Evolutionary conservation across 225 moss, liverwort and hornwort species (phyloP), one percentile per base, ranked within the genome.

Genomic region (Polytrichum commune): DNA sequence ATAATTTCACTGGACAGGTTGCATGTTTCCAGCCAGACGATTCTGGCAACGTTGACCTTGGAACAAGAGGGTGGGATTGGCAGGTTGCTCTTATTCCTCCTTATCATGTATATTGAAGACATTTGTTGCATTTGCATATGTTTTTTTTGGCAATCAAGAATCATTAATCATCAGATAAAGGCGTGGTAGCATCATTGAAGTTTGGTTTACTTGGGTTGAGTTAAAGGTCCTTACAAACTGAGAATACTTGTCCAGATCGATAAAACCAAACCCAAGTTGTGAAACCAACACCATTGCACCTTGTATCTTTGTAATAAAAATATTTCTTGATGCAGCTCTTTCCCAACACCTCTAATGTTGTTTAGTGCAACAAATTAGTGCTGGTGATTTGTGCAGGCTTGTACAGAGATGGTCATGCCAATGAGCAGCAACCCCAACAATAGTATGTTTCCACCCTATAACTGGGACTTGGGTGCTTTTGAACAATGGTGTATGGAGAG

Each of bases 351-450:
- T 3, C 61, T 62, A 22, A 62, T 23, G 61, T 22, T 16, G 46
- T 46, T 16, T 13, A 46, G 16, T 13, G 13, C 16, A 46, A 46
- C 13, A 46, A 46, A 46, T 4, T 46, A 46, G 13, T 46, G 46
- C 46, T 46, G 22, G 22, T 60, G 60, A 23, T 73, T 56, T 75
- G 68, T 30, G 60, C 80, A 89, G 88, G 85, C 86, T 7, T 98
- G 97, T 74, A 91, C 97, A 35, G 97, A 98, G 85, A 98, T 98
- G 97, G 95, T 98, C 18, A 98, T 98, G 97, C 97, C 97, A 8
- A 76, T 85, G 72, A 95, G 97, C 71, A 90, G 82, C 79, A 85
- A 88, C 22, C 72, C 76, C 62, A 87, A 82, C 61, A 88, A 89
- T 27, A 93, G 90, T 73, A 89, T 98, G 83, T 89, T 90, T 27